Conservation (phyloP, 176 grass and related monocot species). For the Musa acuminata region DNA sequence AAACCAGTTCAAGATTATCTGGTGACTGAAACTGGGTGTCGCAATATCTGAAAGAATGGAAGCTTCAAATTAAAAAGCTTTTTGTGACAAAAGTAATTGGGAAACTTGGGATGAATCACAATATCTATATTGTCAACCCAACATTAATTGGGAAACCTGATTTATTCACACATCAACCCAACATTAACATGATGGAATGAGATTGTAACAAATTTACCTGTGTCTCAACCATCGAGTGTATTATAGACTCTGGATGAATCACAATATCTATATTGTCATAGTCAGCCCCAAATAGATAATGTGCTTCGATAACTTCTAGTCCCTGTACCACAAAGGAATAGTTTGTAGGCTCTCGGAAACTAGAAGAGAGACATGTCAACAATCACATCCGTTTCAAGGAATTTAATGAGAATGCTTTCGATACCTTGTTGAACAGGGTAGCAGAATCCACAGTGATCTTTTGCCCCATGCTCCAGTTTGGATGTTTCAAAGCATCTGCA, state of each 20-base stretch:
- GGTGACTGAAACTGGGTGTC: slow-evolving; percentile 7
- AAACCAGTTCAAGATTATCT: background rate
- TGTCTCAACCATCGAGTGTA: slow-evolving; percentile 98
- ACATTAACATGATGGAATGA: background rate
- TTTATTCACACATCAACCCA: no score
- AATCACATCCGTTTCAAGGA: no score
- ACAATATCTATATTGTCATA: slow-evolving; percentile 94
- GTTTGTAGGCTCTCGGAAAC: background rate
- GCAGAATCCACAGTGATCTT: slow-evolving; percentile 99
- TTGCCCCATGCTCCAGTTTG: slow-evolving; percentile 98
- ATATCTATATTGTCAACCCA: no score
- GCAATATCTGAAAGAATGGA: background rate
- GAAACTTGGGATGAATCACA: no score
- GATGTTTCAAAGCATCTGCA: slow-evolving; percentile 90
- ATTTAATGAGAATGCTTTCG: no score
- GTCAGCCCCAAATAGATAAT: slow-evolving; percentile 90
- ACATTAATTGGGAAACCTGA: no score
- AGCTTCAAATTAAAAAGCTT: no score
- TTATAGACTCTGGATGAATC: slow-evolving; percentile 96
- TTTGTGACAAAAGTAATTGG: no score
- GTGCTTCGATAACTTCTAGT: slow-evolving; percentile 96
- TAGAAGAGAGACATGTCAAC: background rate
- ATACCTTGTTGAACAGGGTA: slow-evolving; percentile 96
- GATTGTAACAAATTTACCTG: slow-evolving; percentile 38
- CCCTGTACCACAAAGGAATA: slow-evolving; percentile 42